Conservation (phyloP, 371 early-diverging fungal species). For the Circinella minor region DNA sequence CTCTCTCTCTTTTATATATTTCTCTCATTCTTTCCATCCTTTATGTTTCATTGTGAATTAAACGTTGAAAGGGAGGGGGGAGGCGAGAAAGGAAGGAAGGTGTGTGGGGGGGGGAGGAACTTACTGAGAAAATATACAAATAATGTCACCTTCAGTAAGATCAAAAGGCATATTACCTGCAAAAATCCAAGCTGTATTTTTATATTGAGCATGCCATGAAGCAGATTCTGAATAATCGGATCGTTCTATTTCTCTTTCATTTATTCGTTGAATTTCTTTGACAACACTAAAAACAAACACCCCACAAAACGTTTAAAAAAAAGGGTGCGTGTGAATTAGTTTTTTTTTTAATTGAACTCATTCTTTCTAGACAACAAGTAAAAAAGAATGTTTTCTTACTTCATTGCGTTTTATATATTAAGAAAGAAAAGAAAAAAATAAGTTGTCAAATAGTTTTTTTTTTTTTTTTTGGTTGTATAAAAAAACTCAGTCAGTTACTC, state of each 20-base stretch:
- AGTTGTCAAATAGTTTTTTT: slow-evolving; percentile 7
- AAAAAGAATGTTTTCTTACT: not conserved
- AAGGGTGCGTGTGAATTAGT: no score
- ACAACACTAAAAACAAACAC: slow-evolving; percentile 52
- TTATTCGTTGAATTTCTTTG: slow-evolving; percentile 79
- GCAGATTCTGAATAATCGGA: slow-evolving; percentile 49
- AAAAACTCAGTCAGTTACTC: not conserved
- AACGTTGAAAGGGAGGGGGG: no score
- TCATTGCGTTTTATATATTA: not conserved
- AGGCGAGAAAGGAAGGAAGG: no score
- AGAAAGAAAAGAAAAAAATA: not conserved
- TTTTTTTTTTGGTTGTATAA: no score
- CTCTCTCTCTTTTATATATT: no score
- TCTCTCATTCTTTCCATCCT: no score
- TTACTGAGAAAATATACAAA: slow-evolving; percentile 92
- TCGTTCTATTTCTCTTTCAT: slow-evolving; percentile 60
- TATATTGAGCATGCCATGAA: slow-evolving; percentile 93
- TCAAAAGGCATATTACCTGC: slow-evolving; percentile 85
- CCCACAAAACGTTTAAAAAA: no score
- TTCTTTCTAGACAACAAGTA: no score
- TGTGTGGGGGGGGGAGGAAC: slow-evolving; percentile 5
- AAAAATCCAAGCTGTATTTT: slow-evolving; percentile 89
- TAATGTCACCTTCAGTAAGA: slow-evolving; percentile 92
- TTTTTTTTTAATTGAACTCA: no score
- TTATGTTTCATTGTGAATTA: no score